Evolutionary conservation across 768 basidiomycete genomes (phyloP).

Genomic region (Baorangia bicolor): DNA sequence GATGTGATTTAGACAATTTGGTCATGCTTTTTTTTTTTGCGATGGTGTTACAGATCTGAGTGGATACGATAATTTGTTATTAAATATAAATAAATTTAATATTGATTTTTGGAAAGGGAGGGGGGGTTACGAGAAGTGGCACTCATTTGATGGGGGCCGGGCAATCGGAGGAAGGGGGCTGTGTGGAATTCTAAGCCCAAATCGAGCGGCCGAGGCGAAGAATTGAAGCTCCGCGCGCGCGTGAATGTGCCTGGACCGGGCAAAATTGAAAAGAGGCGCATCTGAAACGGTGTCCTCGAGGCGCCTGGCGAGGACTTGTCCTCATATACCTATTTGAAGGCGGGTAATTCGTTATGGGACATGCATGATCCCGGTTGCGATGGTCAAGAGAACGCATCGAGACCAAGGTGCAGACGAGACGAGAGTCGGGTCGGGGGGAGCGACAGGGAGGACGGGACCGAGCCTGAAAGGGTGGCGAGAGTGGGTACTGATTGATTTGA

Average conservation of each 20-base stretch:
- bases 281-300: slow-evolving; percentile 34
- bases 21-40: not conserved
- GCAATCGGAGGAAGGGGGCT: slow-evolving; percentile 20
- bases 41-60: slow-evolving; percentile 11
- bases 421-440: not conserved
- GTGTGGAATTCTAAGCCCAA: slow-evolving; percentile 22
- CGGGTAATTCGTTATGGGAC: slow-evolving; percentile 16
- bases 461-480: not conserved
- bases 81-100: slow-evolving; percentile 11
- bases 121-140: slow-evolving; percentile 19
- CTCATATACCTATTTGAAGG: slow-evolving; percentile 29
- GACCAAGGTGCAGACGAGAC: too few species aligned
- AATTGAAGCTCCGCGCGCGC: slow-evolving; percentile 25
- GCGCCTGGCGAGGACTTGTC: slow-evolving; percentile 2
- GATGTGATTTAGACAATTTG: slow-evolving; percentile 16
- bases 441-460: slow-evolving; percentile 14
- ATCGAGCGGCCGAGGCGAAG: slow-evolving; percentile 20
- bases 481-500: slow-evolving; percentile 6
- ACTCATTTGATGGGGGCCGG: slow-evolving; percentile 16
- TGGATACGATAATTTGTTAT: slow-evolving; percentile 7
- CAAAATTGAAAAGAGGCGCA: slow-evolving; percentile 26
- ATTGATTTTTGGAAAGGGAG: slow-evolving; percentile 1
- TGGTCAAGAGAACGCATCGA: not conserved
- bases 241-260: slow-evolving; percentile 24
- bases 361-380: slow-evolving; percentile 23